Evolutionary conservation across 768 basidiomycete genomes (phyloP), one percentile per base, ranked within the genome.

Genomic region (Royoungia palumana): DNA sequence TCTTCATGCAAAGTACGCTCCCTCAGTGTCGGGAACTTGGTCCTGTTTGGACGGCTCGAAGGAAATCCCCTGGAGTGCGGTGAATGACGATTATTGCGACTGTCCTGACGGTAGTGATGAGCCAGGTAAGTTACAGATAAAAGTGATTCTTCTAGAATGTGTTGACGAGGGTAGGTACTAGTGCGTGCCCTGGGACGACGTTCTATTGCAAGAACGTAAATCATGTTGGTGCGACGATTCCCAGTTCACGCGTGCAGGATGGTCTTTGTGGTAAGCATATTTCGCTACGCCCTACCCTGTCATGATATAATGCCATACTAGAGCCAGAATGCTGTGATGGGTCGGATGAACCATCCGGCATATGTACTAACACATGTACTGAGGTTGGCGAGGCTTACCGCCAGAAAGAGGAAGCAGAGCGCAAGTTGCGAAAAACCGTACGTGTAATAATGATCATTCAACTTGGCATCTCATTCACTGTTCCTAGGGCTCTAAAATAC

Each of bases 31-130:
- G 20, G 78, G 75, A 49, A 72, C 67, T 14, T 95, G 92, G 88
- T 77, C 71, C 53, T 96, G 93, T 70, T 70, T 95, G 51, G 86
- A 94, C 58, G 87, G 85, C 19, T 84, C 82, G 0, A 85, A 83
- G 60, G 76, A 80, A 53, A 90, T 97, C 54, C 71, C 84, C 2
- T 92, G 85, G 83, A 69, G 72, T 28, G 82, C 87, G 17, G 83
- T 96, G 21, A 96, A 97, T 65, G 91, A 97, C 62, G 93, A 97
- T 68, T 92, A 84, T 60, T 97, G 94, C 62, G 94, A 97, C 70
- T 97, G 94, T 63, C 75, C 76, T 25, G 94, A 96, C 61, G 93
- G 93, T n/a, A 93, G 88, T 55, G 94, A 97, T 56, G 94, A 97
- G 65, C 94, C 94, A 66, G 94, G 94, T 85, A 41, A 46, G 57